Evolutionary conservation across 2,329 filamentous ascomycete species (phyloP).

Genomic region (Chaetothyriales sp.): DNA sequence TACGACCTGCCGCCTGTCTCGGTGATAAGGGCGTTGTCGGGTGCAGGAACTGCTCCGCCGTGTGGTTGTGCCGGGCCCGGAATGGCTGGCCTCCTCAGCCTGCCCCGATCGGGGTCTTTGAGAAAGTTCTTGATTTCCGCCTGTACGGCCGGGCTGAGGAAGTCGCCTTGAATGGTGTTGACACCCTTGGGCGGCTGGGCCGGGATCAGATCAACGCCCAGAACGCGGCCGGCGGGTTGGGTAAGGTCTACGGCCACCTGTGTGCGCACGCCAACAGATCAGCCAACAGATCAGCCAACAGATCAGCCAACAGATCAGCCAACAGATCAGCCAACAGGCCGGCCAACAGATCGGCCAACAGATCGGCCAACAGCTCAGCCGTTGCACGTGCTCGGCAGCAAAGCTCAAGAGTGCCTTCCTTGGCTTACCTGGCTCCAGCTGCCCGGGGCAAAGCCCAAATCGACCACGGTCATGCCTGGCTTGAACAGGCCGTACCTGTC

Average conservation of each 20-base stretch:
- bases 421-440: constrained; percentile 55
- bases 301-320: neutral
- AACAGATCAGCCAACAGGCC: neutral
- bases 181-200: constrained; percentile 81
- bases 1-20: constrained; percentile 34
- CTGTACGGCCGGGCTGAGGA: constrained; percentile 62
- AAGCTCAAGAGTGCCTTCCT: constrained; percentile 25
- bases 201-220: constrained; percentile 90
- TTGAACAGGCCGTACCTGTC: constrained; percentile 66
- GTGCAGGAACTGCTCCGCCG: constrained; percentile 17
- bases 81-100: constrained; percentile 28
- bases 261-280: neutral
- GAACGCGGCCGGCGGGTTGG: constrained; percentile 59
- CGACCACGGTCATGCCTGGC: constrained; percentile 71
- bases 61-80: neutral
- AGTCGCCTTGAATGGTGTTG: constrained; percentile 91
- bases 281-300: neutral
- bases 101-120: constrained; percentile 46
- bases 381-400: neutral
- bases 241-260: constrained; percentile 73
- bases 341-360: neutral
- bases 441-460: constrained; percentile 72
- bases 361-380: neutral
- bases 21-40: neutral
- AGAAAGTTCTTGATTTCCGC: constrained; percentile 66